Evolutionary conservation across 2,329 filamentous ascomycete genomes (phyloP), one percentile per base, ranked within the genome.

Genomic region (Balansia obtecta): DNA sequence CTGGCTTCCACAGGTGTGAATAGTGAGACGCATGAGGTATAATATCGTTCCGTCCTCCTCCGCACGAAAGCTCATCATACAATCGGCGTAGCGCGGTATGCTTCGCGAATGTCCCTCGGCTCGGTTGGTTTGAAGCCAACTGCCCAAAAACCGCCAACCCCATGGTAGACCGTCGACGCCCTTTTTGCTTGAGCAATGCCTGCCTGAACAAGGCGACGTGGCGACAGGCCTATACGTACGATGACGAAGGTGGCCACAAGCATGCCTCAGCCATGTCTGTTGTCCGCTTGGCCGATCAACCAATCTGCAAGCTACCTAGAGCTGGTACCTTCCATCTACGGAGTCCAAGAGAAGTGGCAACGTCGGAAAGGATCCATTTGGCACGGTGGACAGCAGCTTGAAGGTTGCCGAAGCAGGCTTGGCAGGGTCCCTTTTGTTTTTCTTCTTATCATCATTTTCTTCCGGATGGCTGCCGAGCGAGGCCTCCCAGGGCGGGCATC

Each of bases 381-480:
- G 42, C 16, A 48, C 16, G 37, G 37, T 34, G 38, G 16, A 37
- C 38, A 34, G 37, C 46, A 53, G 10, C 37, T 27, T 37, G 15
- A 27, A 27, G 27, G 27, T 27, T 22, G 20, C 18, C 32, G n/a
- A 47, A 27, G 45, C 45, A 38, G 34, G 18, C 13, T 34, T 30
- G 16, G 43, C 37, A 27, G 38, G 38, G 47, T 49, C 43, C 42
- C 42, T 20, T 34, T 20, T 34, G 10, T 13, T 20, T 9, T 6
- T 46, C 6, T 15, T 46, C 13, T 34, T 4, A 2, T 15, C 20
- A 22, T 22, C 9, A 13, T 20, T 12, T 15, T 34, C 41, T 40
- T 44, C 51, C 49, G 49, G 51, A 49, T 53, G 49, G 51, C 40
- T 50, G 34, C 51, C 51, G 52, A 51, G 42, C 49, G 45, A 48